phyloP scores from a whole-genome alignment of 2,329 filamentous ascomycete species.

The Metarhizium anisopliae region DNA sequence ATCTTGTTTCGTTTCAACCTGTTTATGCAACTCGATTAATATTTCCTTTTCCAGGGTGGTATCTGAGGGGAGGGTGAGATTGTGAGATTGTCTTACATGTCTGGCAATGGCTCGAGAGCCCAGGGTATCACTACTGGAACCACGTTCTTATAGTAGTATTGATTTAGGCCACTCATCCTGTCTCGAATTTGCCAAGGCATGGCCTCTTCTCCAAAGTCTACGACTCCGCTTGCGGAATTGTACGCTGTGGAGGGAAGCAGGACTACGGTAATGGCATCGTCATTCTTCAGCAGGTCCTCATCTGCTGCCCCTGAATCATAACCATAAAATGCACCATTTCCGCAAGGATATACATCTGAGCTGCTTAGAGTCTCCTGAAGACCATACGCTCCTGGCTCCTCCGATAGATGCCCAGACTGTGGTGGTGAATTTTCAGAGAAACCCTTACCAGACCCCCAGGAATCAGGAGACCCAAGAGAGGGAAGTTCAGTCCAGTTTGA shows the following conservation, averaged over 20 bases:
- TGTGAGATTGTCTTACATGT: slow-evolving; percentile 21
- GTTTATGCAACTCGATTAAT: not conserved
- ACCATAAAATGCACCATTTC: not conserved
- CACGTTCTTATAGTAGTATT: slow-evolving; percentile 56
- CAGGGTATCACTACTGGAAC: slow-evolving; percentile 50
- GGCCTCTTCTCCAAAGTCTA: slow-evolving; percentile 16
- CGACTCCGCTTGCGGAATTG: slow-evolving; percentile 6
- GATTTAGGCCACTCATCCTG: not conserved
- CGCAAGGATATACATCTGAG: not conserved
- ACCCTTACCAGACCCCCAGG: slow-evolving; percentile 2
- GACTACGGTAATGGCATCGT: not conserved
- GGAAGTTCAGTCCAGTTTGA: not conserved
- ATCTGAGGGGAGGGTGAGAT: not conserved
- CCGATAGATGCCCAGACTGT: slow-evolving; percentile 1
- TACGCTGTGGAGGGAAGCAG: not conserved
- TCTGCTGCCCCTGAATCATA: not conserved
- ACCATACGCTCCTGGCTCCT: not conserved
- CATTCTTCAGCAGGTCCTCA: not conserved
- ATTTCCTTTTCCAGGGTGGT: not conserved
- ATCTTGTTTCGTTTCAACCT: slow-evolving; percentile 54
- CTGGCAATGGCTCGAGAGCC: slow-evolving; percentile 38
- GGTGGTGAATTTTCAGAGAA: slow-evolving; percentile 1
- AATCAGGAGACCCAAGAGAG: slow-evolving; percentile 4
- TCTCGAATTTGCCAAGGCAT: not conserved
- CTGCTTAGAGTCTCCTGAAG: not conserved